Percentiles rank a stretch among this genome's conserved stretches.
Conservation (phyloP, 2,329 filamentous ascomycete species). For the Pseudogymnoascus sp. region DNA sequence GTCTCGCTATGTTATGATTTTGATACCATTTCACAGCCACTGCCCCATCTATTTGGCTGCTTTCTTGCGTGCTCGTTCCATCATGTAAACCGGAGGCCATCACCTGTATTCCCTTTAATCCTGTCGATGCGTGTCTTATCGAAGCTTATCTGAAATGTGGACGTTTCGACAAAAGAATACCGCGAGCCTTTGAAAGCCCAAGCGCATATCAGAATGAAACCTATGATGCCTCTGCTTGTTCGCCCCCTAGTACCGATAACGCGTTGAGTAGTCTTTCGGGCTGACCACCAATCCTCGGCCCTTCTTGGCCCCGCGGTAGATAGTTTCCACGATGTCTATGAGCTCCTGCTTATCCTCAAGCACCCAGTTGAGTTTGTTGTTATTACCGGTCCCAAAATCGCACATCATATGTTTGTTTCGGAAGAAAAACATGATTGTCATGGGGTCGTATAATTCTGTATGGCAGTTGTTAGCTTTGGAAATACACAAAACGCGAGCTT, state of each 20-base stretch:
- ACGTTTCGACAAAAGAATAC: neutral
- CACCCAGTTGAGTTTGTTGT: conserved; percentile 97
- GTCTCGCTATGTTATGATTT: neutral
- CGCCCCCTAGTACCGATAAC: conserved; percentile 52
- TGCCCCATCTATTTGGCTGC: neutral
- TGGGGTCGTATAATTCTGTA: conserved; percentile 69
- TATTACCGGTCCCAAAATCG: conserved; percentile 96
- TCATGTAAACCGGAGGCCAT: neutral
- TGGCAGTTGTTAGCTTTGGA: conserved; percentile 6
- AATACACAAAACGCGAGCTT: neutral
- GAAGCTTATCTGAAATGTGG: neutral
- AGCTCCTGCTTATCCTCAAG: conserved; percentile 96
- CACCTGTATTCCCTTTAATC: neutral
- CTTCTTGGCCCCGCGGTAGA: conserved; percentile 98
- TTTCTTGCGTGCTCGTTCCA: neutral
- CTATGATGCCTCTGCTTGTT: neutral
- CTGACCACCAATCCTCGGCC: conserved; percentile 92
- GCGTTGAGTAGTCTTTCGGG: conserved; percentile 74
- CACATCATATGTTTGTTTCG: conserved; percentile 99
- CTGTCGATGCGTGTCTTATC: neutral
- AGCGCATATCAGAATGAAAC: neutral
- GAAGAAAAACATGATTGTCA: conserved; percentile 97
- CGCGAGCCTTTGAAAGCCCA: neutral
- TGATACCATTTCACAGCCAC: neutral
- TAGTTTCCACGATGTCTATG: conserved; percentile 96